These are phyloP conservation scores for Aspergillus ustus DNA, from an alignment of 2,329 filamentous ascomycete genomes.

Conservation along the genomic window DNA sequence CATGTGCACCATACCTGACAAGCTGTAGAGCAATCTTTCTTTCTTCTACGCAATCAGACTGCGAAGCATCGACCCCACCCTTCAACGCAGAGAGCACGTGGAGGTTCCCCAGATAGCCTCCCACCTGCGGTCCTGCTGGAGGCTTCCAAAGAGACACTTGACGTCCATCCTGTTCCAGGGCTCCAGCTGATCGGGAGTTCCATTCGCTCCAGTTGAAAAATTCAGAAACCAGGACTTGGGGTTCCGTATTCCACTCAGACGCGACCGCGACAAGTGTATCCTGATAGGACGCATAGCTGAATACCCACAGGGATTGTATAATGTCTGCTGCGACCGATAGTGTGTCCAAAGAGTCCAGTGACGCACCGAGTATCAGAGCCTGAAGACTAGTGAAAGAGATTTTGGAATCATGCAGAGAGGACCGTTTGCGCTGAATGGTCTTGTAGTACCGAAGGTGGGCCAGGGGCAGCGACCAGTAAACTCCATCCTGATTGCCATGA, in stretches of 20 bases:
- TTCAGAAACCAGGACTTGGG: too few species aligned
- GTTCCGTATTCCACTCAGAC: too few species aligned
- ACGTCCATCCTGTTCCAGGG: too few species aligned
- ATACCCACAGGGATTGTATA: not conserved
- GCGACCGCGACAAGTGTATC: not conserved
- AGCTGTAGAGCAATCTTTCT: constrained; percentile 6
- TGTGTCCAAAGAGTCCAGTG: not conserved
- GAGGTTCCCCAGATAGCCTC: not conserved
- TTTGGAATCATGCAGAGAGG: constrained; percentile 12
- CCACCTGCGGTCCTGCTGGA: not conserved
- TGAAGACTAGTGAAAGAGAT: constrained; percentile 2
- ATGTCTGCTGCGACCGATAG: not conserved
- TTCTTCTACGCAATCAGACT: not conserved
- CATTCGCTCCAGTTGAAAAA: too few species aligned
- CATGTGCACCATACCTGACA: constrained; percentile 8
- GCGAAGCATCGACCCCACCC: not conserved
- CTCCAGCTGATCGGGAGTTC: too few species aligned
- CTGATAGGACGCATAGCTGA: not conserved
- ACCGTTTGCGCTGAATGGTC: constrained; percentile 4
- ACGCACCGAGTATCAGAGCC: constrained; percentile 7
- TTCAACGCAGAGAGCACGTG: not conserved
- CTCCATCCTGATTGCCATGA: constrained; percentile 11
- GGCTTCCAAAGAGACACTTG: too few species aligned
- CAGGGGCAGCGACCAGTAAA: constrained; percentile 19
- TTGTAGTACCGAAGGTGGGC: constrained; percentile 18